phyloP scores from a whole-genome alignment of 78 protist genomes.

The Dictyostelium purpureum region DNA sequence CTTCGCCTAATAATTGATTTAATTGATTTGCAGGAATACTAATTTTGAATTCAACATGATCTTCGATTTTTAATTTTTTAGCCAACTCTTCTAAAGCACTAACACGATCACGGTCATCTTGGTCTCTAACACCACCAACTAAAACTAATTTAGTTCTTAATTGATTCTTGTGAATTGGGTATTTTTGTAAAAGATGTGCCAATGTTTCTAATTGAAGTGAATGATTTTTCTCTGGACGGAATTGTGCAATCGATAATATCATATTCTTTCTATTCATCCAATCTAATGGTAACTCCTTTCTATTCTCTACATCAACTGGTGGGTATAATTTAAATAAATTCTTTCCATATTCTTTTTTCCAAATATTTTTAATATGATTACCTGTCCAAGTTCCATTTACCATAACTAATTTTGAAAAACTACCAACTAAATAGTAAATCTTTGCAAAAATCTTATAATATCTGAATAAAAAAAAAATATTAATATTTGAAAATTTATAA shows the following conservation, averaged over 20 bases:
- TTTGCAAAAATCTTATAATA: constrained; percentile 90
- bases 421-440: constrained; percentile 83
- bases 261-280: constrained; percentile 69
- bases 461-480: neutral
- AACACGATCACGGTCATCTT: constrained; percentile 85
- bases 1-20: constrained; percentile 6
- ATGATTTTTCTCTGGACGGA: constrained; percentile 95
- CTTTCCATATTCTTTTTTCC: constrained; percentile 22
- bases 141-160: constrained; percentile 51
- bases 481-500: neutral
- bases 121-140: constrained; percentile 89
- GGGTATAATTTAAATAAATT: constrained; percentile 32
- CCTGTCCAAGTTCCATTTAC: constrained; percentile 96
- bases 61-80: constrained; percentile 23
- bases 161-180: constrained; percentile 63
- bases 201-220: constrained; percentile 83
- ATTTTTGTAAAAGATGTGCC: constrained; percentile 13
- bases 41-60: constrained; percentile 25
- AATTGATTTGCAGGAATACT: constrained; percentile 20
- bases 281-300: constrained; percentile 38
- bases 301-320: constrained; percentile 51
- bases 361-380: constrained; percentile 83
- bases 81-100: constrained; percentile 31
- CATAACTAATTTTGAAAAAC: constrained; percentile 66
- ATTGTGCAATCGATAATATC: constrained; percentile 91